A percentile compares a stretch with the other conserved stretches of the same genome.
Conservation (phyloP, 257 asterid genomes). For the Verbascum thapsus region DNA sequence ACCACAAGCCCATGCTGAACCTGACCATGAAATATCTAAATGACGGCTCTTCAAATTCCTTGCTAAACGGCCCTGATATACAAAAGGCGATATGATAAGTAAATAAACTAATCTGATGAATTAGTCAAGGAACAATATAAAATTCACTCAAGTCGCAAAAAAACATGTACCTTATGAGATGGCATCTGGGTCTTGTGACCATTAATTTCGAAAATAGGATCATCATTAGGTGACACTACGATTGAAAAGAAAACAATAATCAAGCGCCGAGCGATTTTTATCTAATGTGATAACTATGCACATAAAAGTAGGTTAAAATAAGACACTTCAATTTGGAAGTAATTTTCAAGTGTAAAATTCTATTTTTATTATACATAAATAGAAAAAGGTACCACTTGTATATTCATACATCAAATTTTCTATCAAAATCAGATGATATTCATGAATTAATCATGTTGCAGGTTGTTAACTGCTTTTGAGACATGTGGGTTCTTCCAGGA, state of each 20-base stretch:
- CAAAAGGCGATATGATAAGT: slow-evolving; percentile 22
- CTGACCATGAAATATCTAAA: slow-evolving; percentile 88
- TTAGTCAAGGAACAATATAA: background rate
- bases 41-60: slow-evolving; percentile 62
- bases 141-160: slow-evolving; percentile 6
- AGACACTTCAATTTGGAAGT: slow-evolving; percentile 12
- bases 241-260: slow-evolving; percentile 19
- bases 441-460: too few relatives aligned
- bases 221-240: slow-evolving; percentile 70
- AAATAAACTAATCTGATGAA: slow-evolving; percentile 21
- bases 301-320: background rate
- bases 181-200: slow-evolving; percentile 52
- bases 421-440: slow-evolving; percentile 8
- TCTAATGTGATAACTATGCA: background rate
- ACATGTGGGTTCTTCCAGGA: too few relatives aligned
- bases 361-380: slow-evolving; percentile 1
- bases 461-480: too few relatives aligned
- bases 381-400: slow-evolving; percentile 1
- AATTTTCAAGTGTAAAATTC: background rate
- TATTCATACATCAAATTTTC: slow-evolving; percentile 4
- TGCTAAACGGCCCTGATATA: slow-evolving; percentile 62
- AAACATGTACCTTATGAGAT: slow-evolving; percentile 58
- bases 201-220: slow-evolving; percentile 45
- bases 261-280: slow-evolving; percentile 24
- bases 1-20: slow-evolving; percentile 83